Conservation (phyloP, 306 rosid genomes). For the Vicia faba region DNA sequence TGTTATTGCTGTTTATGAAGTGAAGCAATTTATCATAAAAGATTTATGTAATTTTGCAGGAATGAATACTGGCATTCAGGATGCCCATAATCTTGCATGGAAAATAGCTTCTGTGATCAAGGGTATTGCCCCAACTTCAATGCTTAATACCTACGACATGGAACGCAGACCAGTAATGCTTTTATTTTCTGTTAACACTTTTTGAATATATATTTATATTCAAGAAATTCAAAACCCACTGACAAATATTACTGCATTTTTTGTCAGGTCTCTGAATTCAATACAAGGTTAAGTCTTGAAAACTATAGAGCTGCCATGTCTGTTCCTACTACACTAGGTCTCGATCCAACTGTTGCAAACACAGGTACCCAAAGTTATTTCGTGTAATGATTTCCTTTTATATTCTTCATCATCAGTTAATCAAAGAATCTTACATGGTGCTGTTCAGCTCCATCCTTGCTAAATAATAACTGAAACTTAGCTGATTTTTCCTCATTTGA, state of each 20-base stretch:
- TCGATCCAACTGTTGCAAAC: conserved; percentile 85
- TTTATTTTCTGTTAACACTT: conserved; percentile 34
- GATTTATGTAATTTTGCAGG: conserved; percentile 56
- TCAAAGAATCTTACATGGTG: conserved; percentile 12
- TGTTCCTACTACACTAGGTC: conserved; percentile 93
- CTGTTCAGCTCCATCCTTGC: conserved; percentile 24
- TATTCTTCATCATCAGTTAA: conserved; percentile 22
- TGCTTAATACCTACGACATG: conserved; percentile 72
- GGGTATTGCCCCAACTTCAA: conserved; percentile 76
- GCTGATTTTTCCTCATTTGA: conserved; percentile 31
- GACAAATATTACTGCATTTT: conserved; percentile 19
- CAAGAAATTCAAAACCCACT: conserved; percentile 32
- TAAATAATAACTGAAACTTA: conserved; percentile 29
- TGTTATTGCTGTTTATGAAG: conserved; percentile 3
- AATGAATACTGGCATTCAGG: conserved; percentile 99
- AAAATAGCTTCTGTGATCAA: conserved; percentile 77
- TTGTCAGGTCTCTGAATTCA: conserved; percentile 75
- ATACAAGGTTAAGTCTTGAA: conserved; percentile 76
- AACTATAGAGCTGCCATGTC: conserved; percentile 94
- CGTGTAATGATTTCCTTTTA: conserved; percentile 21
- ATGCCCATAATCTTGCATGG: conserved; percentile 98
- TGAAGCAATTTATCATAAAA: conserved; percentile 29
- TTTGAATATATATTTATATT: neutral
- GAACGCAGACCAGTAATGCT: conserved; percentile 85
- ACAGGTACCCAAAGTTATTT: conserved; percentile 56